Evolutionary conservation across 2,329 filamentous ascomycete species (phyloP), one percentile per base, ranked within the genome.

Genomic region (Verticillium longisporum): DNA sequence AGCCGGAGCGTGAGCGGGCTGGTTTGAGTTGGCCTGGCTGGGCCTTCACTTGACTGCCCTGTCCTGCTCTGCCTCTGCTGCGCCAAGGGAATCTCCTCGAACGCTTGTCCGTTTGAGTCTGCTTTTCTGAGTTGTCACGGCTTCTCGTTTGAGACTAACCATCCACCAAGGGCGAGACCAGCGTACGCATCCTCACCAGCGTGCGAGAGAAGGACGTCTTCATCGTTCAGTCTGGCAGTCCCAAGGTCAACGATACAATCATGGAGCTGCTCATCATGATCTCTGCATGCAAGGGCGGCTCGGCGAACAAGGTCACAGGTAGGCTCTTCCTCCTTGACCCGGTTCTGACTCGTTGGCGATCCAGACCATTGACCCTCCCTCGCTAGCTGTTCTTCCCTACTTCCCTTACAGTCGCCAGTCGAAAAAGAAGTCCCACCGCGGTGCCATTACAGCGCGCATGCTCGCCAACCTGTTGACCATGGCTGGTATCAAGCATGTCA

Each of bases 181-280:
- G 85, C 70, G 86, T 89, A 68, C 83, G 85, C 70, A 88, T 89
- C 71, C 72, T 88, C 72, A 88, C 84, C 56, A 88, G 86, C 75
- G 92, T 99, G 66, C 90, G 95, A 68, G 96, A 99, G 74, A 96
- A 98, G 76, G 94, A 99, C 83, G 94, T 99, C 70, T 99, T 98
- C 76, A 94, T 99, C 73, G 90, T 99, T 63, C 95, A 99, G 80
- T 98, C 94, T 65, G 95, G 95, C 66, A 97, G 95, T 78, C 84
- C 87, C 72, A 92, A 90, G 78, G 97, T 97, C 83, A 99, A 99
- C 75, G 95, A 99, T 78, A 96, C 92, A 71, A 92, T 99, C 73
- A 97, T 99, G 92, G 95, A 99, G 82, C 84, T 99, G 72, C 85
- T 99, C 72, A 98, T 99, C 77, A 96, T 99, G 91, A 97, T 98